These are phyloP conservation scores for Scheffersomyces amazonensis DNA, from an alignment of 805 yeast species.

Conservation along the genomic window DNA sequence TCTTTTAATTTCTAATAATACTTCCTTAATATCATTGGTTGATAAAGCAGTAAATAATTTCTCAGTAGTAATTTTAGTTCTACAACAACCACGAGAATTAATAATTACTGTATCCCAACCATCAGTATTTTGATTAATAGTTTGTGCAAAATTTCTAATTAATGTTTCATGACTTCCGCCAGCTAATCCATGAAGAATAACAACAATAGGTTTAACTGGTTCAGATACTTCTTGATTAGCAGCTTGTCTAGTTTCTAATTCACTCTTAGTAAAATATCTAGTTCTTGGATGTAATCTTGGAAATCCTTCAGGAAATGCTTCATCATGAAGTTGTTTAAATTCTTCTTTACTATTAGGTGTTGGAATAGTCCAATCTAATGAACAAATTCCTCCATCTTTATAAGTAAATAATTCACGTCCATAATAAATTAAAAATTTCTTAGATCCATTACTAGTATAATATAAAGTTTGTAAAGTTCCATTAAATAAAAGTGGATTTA, in stretches of 20 bases:
- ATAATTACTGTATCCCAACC: conserved; percentile 65
- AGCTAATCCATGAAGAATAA: conserved; percentile 72
- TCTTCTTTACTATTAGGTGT: conserved; percentile 21
- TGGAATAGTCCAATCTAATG: conserved; percentile 70
- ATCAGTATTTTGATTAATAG: conserved; percentile 27
- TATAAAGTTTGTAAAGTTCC: conserved; percentile 80
- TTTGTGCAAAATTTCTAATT: conserved; percentile 55
- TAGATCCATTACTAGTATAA: conserved; percentile 53
- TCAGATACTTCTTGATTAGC: conserved; percentile 14
- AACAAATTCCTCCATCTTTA: conserved; percentile 67
- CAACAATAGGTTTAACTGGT: conserved; percentile 52
- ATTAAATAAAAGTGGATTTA: conserved; percentile 62
- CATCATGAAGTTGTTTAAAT: conserved; percentile 20
- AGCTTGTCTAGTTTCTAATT: conserved; percentile 27
- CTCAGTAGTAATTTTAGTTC: conserved; percentile 66
- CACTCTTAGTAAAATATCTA: conserved; percentile 48
- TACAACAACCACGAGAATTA: conserved; percentile 75
- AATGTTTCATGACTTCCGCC: conserved; percentile 86
- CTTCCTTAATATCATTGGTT: conserved; percentile 64
- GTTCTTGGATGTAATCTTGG: conserved; percentile 49
- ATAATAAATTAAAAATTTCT: conserved; percentile 57
- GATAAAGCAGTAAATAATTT: conserved; percentile 67
- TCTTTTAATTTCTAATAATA: conserved; percentile 47
- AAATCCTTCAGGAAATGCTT: conserved; percentile 32
- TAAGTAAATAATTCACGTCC: conserved; percentile 64